Evolutionary conservation across 2,329 filamentous ascomycete genomes (phyloP), one percentile per base, ranked within the genome.

Genomic region (Paraconiothyrium brasiliense): DNA sequence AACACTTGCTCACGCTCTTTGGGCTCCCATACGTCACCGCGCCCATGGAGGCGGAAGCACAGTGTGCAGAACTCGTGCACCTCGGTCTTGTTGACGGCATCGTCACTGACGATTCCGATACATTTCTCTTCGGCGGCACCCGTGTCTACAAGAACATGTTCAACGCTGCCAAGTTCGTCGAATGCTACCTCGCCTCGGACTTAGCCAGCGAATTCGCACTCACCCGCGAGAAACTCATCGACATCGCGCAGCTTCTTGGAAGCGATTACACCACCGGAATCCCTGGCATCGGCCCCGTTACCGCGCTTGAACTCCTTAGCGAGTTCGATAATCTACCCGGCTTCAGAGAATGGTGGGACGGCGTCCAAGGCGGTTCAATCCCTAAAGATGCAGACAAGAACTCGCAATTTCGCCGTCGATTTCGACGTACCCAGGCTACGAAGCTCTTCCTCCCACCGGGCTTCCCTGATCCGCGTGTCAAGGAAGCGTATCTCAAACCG

Each of bases 81-180:
- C 83, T 98, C 0, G 92, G 93, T 0, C 87, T 98, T 0, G 96
- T 99, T 9, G 96, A 99, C 76, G 95, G 96, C 13, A 97, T 99
- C 64, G 94, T 99, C 34, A 99, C 96, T 0, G 95, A 99, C 72
- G 95, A 99, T 76, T 96, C 92, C 2, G 95, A 99, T 82, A 96
- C 90, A 0, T 99, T 99, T 73, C 86, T 99, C 0, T 99, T 99
- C 77, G 96, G 95, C 20, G 96, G 95, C 41, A 99, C 93, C 0
- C 86, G 94, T 20, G 91, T 99, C 24, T 99, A 99, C 84, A 99
- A 99, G 79, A 99, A 99, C 82, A 97, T 99, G 93, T 99, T 99
- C 84, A 99, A 97, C 79, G 90, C 93, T 71, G 95, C 95, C 78
- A 99, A 99, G 76, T 97, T 93, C 71, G 95, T 99, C 46, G 95